These are phyloP conservation scores for Yarrowia keelungensis DNA, from an alignment of 805 yeast genomes.

Conservation along the genomic window DNA sequence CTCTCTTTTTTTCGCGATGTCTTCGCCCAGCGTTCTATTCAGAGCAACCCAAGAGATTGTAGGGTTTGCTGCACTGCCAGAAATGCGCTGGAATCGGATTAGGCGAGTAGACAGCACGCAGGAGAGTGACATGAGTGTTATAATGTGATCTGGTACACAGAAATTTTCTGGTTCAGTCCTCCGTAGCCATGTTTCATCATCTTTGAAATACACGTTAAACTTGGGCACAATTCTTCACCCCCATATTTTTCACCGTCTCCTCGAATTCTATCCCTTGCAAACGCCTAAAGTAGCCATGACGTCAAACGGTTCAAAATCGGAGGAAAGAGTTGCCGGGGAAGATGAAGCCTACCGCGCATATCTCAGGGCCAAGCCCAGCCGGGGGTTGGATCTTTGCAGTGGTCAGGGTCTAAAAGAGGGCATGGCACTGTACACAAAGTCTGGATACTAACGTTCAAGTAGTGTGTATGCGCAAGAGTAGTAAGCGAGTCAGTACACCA, in stretches of 20 bases:
- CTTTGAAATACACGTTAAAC: too few species aligned
- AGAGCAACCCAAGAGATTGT: neutral
- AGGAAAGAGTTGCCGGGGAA: conserved; percentile 9
- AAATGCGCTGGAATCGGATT: neutral
- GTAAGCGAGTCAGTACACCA: neutral
- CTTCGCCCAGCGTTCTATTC: neutral
- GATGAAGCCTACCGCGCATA: neutral
- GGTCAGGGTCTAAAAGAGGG: too few species aligned
- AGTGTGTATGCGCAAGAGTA: too few species aligned
- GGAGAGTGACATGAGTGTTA: too few species aligned
- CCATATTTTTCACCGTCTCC: too few species aligned
- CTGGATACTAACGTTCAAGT: too few species aligned
- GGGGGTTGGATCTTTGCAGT: neutral
- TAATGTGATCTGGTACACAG: too few species aligned
- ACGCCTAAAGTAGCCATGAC: neutral
- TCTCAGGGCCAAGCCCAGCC: conserved; percentile 7
- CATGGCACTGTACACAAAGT: too few species aligned
- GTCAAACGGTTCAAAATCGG: neutral
- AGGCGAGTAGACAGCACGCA: neutral
- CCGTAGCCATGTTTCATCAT: too few species aligned
- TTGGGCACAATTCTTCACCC: neutral
- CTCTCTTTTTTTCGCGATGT: neutral
- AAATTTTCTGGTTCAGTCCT: too few species aligned
- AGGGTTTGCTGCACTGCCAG: conserved; percentile 5
- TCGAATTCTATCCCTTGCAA: neutral